Evolutionary conservation across 345 rosid genomes (phyloP).

Genomic region (Hibiscus mutabilis): DNA sequence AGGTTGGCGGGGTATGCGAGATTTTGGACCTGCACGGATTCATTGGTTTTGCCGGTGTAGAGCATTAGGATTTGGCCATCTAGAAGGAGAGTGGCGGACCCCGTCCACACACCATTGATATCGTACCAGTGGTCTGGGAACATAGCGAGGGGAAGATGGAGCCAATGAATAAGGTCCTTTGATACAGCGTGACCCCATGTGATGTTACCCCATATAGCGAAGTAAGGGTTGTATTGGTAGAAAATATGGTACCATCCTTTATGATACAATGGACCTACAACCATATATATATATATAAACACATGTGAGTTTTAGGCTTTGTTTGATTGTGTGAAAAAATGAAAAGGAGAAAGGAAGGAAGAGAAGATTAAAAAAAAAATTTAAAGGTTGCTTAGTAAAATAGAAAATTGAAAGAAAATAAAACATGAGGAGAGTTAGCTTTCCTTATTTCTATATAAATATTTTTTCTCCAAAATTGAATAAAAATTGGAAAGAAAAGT

Average conservation of each 20-base stretch:
- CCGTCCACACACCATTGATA: conserved; percentile 84
- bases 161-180: conserved; percentile 81
- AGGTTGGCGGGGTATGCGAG: conserved; percentile 76
- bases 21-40: conserved; percentile 69
- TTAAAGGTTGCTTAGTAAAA: no score
- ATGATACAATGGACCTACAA: conserved; percentile 71
- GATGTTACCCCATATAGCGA: conserved; percentile 91
- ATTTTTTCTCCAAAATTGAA: no score
- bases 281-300: no score
- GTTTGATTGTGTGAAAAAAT: no score
- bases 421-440: no score
- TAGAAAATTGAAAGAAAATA: no score
- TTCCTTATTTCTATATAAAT: no score
- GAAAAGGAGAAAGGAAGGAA: no score
- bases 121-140: conserved; percentile 78
- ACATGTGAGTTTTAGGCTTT: no score
- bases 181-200: conserved; percentile 97
- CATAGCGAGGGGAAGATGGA: conserved; percentile 73
- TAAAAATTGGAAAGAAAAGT: no score
- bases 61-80: conserved; percentile 64
- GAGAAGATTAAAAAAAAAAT: no score
- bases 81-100: conserved; percentile 73
- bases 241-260: conserved; percentile 88
- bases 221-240: conserved; percentile 86
- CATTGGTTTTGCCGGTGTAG: conserved; percentile 67